Evolutionary conservation across 2,329 filamentous ascomycete genomes (phyloP).

Genomic region (Paracoccidioides brasiliensis): DNA sequence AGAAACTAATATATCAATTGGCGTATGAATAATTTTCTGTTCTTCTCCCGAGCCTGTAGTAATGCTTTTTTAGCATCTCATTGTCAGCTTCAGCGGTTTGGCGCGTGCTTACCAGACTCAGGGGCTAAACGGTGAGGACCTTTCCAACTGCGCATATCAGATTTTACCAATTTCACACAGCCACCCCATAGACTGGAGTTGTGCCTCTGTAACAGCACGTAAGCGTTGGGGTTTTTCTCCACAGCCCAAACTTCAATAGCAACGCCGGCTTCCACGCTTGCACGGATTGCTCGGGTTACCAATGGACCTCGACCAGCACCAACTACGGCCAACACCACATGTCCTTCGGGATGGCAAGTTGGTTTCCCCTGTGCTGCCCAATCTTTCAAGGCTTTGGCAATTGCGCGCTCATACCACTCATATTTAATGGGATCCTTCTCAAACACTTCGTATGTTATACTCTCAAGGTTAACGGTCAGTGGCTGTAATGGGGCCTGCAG

Average conservation of each 20-base stretch:
- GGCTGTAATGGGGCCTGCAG: slow-evolving; percentile 90
- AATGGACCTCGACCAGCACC: slow-evolving; percentile 87
- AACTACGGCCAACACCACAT: slow-evolving; percentile 78
- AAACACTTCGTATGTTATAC: slow-evolving; percentile 95
- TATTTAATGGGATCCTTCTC: slow-evolving; percentile 98
- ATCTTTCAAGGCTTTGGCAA: slow-evolving; percentile 66
- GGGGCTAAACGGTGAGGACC: slow-evolving; percentile 44
- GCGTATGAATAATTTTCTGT: slow-evolving; percentile 18
- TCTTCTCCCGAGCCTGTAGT: slow-evolving; percentile 10
- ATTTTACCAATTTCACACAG: slow-evolving; percentile 77
- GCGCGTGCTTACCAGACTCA: background rate
- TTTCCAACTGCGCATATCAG: slow-evolving; percentile 94
- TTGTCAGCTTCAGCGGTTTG: slow-evolving; percentile 9
- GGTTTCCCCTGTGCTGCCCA: slow-evolving; percentile 62
- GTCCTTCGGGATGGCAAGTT: slow-evolving; percentile 55
- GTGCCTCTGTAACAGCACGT: slow-evolving; percentile 77
- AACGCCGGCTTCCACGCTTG: slow-evolving; percentile 62
- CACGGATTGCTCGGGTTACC: slow-evolving; percentile 72
- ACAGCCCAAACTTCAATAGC: slow-evolving; percentile 79
- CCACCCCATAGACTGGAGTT: slow-evolving; percentile 72
- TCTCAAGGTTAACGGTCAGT: slow-evolving; percentile 89
- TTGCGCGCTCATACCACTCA: slow-evolving; percentile 81
- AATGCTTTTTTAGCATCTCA: slow-evolving; percentile 28
- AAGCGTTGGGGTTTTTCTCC: slow-evolving; percentile 97
- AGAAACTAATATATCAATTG: slow-evolving; percentile 79